Base-by-base conservation (phyloP, 495 filamentous ascomycete species). In the Hypomontagnella submonticulosa region DNA sequence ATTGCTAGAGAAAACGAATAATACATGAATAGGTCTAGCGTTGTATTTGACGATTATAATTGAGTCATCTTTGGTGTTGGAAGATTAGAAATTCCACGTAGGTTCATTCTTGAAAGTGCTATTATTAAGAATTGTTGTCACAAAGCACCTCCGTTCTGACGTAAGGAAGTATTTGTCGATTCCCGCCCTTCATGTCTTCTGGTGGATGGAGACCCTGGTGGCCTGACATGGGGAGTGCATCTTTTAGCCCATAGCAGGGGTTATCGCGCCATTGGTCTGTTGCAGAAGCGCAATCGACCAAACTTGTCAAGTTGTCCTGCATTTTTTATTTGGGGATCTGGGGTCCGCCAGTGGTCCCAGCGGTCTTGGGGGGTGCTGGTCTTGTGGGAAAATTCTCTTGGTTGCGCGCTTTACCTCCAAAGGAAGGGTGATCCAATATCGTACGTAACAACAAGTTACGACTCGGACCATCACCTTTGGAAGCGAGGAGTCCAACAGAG, bases 101-200 rank as follows among this genome's bases (percentile, higher is more conserved):
- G 57, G 18, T 34, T 33, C 3, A 33, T 12, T 30, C 47, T 53
- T 38, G 40, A 12, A 37, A 43, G 20, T 67, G 34, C 57, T 59
- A 67, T 44, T 67, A 33, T 43, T 46, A 57, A 53, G 44, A 58
- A 52, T 46, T 16, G 52, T 57, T 51, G 44, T 57, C 34, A 50
- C 15, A 52, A 52, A 50, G 34, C 32, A 54, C 32, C 55, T 52
- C 55, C 33, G 54, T 69, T 61, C 60, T 69, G 66, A 69, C 66
- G 66, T 69, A 69, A 64, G 44, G 44, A 52, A 23, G 10, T 48
- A 57, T 42, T 68, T 30, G 49, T 43, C 23, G 46, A 40, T 59
- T 62, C 59, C 59, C 65, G 65, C 65, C 65, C 65, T 68, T 68
- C 65, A 51, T 59, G 65, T 56, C 59, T 68, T 58, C 20, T 44